Base-by-base conservation (phyloP, 106 monocot genomes). In the Platanthera zijinensis region DNA sequence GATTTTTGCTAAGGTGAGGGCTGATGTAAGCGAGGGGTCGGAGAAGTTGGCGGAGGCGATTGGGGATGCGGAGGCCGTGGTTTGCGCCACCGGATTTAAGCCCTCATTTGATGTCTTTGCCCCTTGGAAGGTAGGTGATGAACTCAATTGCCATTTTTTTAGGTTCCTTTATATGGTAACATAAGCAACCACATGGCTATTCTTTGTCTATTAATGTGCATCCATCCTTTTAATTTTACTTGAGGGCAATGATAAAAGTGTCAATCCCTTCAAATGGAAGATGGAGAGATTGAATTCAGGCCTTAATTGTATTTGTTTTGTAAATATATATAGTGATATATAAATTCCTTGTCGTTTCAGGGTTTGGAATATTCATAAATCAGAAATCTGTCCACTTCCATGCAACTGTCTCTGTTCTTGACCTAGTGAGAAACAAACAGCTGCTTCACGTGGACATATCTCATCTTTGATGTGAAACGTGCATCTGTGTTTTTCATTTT, bases 1-100 rank as follows among this genome's bases (percentile, higher is more conserved):
- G 4, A 19, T 9, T 51, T 22, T 72, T 39, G 15, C 19, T 52
- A 25, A 90, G 89, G 86, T 90, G 71, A 84, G 51, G 80, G 85
- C 83, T 2, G 83, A 87, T 57, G 90, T 87, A 14, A 87, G 85
- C 10, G 83, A 78, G 59, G 84, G 84, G 8, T 18, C 88, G 6
- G 90, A 88, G 66, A 84, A 77, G 70, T 18, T 90, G 25, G 82
- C 57, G 51, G 78, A 82, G 73, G 90, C 90, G 22, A 82, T 90
- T 12, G 84, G 84, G 10, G 90, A 82, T 70, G 84, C 86, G 10
- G 90, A 93, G 47, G 93, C 84, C 9, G 90, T 93, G 19, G 69
- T 93, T 48, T 93, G 93, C 48, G 84, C 90, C 14, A 93, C 93
- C 19, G 93, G 87, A 21, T 90, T 87, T 54, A 77, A 84, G 2